Base-by-base conservation (phyloP, 192 early-diverging fungal species). In the Gryganskiella cystojenkinii region DNA sequence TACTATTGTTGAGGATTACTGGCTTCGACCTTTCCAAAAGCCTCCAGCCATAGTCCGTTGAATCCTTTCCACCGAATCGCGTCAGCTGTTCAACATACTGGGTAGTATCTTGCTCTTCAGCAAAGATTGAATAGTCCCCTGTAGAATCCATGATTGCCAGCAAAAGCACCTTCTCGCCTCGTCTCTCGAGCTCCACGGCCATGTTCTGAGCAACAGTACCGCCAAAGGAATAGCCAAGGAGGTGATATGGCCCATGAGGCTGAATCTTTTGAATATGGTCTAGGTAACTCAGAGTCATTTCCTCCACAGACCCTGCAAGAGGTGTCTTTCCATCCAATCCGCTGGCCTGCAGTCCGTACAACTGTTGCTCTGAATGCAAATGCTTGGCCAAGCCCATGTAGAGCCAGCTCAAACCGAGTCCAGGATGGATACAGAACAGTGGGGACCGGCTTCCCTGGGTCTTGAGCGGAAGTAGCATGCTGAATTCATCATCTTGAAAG, bases 401-500 rank as follows among this genome's bases (percentile, higher is more conserved):
- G 24, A 3, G 20, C 34, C 33, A 65, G 14, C 49, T 54, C 34
- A 54, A 20, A 14, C 63, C 63, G 17, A 20, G n/a, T 13, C 14
- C 49, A 51, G 63, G 63, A 65, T 65, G 63, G 28, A 65, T 42
- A 4, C 49, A 44, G 20, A 65, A 65, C 1, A 65, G 33, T 22
- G 49, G 50, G 20, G 28, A 34, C 9, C 37, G 49, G 30, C 24
- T 42, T 51, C 63, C 63, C 3, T 65, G 0, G 22, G 63, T 6
- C 28, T 53, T 51, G 37, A 65, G 49, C 9, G 63, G 63, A 3
- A 58, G 1, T 40, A 58, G 2, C 4, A 58, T 37, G 24, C 9
- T n/a, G 25, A 20, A 40, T 2, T 17, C 11, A 58, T 37, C 6
- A 8, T 42, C 22, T 25, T 40, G n/a, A n/a, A n/a, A n/a, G n/a